These are phyloP conservation scores for Juglanconis oblonga DNA, from an alignment of 2,329 filamentous ascomycete species.

Conservation along the genomic window DNA sequence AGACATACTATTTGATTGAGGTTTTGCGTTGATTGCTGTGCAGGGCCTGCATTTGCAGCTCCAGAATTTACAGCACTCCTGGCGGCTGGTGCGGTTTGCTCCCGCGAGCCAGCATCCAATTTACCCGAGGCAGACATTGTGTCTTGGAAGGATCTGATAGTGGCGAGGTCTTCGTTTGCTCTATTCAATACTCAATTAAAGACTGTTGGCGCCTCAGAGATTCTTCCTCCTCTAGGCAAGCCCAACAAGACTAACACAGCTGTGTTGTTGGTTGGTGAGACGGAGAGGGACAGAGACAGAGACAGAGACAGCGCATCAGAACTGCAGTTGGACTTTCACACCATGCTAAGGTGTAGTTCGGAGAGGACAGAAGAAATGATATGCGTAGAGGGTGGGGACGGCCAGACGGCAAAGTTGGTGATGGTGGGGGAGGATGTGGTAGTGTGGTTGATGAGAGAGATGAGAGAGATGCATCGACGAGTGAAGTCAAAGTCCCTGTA, in stretches of 20 bases:
- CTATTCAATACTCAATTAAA: too few species aligned
- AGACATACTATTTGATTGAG: slow-evolving; percentile 88
- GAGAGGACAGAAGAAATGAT: background rate
- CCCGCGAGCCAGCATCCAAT: background rate
- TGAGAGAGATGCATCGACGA: background rate
- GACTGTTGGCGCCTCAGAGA: too few species aligned
- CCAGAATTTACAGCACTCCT: background rate
- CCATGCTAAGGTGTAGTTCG: background rate
- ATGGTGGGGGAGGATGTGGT: background rate
- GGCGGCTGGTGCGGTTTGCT: background rate
- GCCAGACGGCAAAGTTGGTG: background rate
- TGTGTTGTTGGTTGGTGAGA: background rate
- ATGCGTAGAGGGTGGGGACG: too few species aligned
- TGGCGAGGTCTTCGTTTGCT: background rate
- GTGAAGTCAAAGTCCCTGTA: slow-evolving; percentile 2
- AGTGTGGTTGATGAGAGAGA: background rate
- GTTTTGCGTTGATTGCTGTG: slow-evolving; percentile 89
- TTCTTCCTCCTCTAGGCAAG: background rate
- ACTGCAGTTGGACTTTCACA: background rate
- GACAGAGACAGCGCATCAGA: background rate
- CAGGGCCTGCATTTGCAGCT: slow-evolving; percentile 43
- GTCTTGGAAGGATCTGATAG: background rate
- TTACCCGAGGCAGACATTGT: slow-evolving; percentile 13
- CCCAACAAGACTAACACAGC: background rate
- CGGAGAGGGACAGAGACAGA: too few species aligned